Evolutionary conservation across 2,329 filamentous ascomycete genomes (phyloP).

Genomic region (Aspergillus terreus): DNA sequence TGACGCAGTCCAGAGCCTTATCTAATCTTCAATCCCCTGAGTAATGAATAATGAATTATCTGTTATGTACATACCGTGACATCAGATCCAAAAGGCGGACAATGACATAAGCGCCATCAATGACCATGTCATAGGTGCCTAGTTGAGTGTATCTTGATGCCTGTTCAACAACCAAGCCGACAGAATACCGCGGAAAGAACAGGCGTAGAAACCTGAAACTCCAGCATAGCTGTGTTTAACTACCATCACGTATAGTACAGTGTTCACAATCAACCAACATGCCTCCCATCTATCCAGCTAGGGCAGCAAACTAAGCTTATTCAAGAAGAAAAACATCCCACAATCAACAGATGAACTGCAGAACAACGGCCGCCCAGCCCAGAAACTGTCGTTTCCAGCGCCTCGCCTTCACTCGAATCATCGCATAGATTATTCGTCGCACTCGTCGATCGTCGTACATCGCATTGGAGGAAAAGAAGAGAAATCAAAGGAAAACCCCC

Average conservation of each 20-base stretch:
- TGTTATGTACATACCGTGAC: neutral
- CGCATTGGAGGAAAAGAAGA: constrained; percentile 1
- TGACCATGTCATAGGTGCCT: too few relatives aligned
- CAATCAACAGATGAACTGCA: neutral
- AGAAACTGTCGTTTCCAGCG: neutral
- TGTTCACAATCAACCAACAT: neutral
- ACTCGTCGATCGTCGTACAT: constrained; percentile 21
- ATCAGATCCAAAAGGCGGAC: neutral
- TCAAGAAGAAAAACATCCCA: neutral
- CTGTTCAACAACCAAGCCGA: too few relatives aligned
- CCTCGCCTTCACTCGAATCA: constrained; percentile 8
- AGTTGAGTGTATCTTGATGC: too few relatives aligned
- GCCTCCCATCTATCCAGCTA: neutral
- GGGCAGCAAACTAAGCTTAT: neutral
- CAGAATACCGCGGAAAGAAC: neutral
- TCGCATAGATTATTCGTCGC: constrained; percentile 19
- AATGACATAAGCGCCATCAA: too few relatives aligned
- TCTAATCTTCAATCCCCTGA: too few relatives aligned
- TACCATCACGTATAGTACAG: constrained; percentile 3
- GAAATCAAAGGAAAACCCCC: neutral
- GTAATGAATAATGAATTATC: neutral
- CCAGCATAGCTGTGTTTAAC: neutral
- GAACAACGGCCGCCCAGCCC: neutral
- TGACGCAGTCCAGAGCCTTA: neutral
- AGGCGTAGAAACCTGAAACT: neutral